Evolutionary conservation across 163 green algal genomes (phyloP).

Genomic region (Chlorella variabilis): DNA sequence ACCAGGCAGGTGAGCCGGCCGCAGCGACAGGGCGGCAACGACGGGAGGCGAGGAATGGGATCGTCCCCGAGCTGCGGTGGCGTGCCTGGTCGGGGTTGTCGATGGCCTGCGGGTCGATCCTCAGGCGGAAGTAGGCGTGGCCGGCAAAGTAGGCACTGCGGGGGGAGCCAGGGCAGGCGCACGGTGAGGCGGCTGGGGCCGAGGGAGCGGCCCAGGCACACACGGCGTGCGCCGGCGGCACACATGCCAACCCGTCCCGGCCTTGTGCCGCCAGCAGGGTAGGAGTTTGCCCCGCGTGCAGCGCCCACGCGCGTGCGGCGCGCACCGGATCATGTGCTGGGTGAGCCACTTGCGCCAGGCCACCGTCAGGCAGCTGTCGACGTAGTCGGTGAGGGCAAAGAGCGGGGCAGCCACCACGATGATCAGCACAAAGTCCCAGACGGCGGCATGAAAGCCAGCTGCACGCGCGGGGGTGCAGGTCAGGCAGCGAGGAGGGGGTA

Average conservation of each 20-base stretch:
- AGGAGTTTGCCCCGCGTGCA: background rate
- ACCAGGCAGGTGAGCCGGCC: background rate
- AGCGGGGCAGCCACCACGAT: slow-evolving; percentile 80
- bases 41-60: background rate
- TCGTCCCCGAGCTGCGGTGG: background rate
- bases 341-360: slow-evolving; percentile 47
- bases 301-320: background rate
- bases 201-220: too few relatives aligned
- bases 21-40: background rate
- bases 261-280: background rate
- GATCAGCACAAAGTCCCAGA: slow-evolving; percentile 78
- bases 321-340: slow-evolving; percentile 31
- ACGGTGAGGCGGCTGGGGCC: too few relatives aligned
- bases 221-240: too few relatives aligned
- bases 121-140: slow-evolving; percentile 50
- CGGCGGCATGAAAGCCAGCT: slow-evolving; percentile 73
- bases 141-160: slow-evolving; percentile 35
- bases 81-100: slow-evolving; percentile 78
- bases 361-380: slow-evolving; percentile 61
- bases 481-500: too few relatives aligned
- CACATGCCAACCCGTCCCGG: too few relatives aligned
- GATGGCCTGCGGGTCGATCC: slow-evolving; percentile 45
- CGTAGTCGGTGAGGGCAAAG: slow-evolving; percentile 79
- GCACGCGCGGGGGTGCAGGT: background rate
- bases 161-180: background rate